Evolutionary conservation across 78 protist genomes (phyloP).

Genomic region (Guillardia theta): DNA sequence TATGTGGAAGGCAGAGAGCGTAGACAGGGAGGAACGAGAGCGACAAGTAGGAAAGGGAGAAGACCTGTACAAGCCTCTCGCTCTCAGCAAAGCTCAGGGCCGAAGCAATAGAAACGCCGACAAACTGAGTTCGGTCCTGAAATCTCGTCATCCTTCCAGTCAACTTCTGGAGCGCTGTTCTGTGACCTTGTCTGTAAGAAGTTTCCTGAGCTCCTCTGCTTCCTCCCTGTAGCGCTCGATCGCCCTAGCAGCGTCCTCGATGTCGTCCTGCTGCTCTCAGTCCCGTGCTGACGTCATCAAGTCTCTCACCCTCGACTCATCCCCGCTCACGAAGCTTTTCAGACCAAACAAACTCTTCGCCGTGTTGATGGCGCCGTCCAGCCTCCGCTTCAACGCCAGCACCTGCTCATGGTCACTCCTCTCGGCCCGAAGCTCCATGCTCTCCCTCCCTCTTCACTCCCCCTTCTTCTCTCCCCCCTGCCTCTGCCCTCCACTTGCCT

Average conservation of each 20-base stretch:
- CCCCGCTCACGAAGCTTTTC: neutral
- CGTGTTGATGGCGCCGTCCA: neutral
- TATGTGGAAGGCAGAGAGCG: too few species aligned
- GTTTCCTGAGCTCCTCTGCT: neutral
- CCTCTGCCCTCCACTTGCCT: too few species aligned
- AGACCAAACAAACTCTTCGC: neutral
- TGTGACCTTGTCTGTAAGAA: neutral
- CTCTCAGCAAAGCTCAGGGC: constrained; percentile 27
- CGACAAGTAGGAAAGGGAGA: too few species aligned
- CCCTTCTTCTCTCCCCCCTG: too few species aligned
- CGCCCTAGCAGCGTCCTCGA: neutral
- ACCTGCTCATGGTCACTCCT: too few species aligned
- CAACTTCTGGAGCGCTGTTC: too few species aligned
- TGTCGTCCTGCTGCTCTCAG: neutral
- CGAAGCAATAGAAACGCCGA: constrained; percentile 17
- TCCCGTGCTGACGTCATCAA: neutral
- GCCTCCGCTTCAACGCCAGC: neutral
- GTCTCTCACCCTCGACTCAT: neutral
- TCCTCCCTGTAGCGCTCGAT: neutral
- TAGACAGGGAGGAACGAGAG: too few species aligned
- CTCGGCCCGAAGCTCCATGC: too few species aligned
- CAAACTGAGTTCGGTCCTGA: constrained; percentile 14
- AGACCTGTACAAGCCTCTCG: neutral
- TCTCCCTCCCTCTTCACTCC: too few species aligned
- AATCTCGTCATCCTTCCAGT: too few species aligned